These are phyloP conservation scores for Groenewaldozyma tartarivorans DNA, from an alignment of 805 yeast genomes.

Conservation along the genomic window DNA sequence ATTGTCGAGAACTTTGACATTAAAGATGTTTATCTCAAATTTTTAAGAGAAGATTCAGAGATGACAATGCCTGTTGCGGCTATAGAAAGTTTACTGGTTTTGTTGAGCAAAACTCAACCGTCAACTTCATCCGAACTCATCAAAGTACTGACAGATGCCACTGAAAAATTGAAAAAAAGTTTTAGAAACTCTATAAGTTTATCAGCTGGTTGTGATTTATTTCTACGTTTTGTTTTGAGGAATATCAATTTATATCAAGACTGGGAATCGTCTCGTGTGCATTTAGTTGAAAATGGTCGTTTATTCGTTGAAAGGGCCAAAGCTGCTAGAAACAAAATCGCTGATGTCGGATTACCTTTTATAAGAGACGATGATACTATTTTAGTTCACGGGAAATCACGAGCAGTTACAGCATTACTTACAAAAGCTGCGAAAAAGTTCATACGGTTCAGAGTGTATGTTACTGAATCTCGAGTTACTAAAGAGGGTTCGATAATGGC, in stretches of 20 bases:
- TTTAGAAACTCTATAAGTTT: slow-evolving; percentile 88
- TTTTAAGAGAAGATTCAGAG: slow-evolving; percentile 82
- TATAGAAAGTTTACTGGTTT: slow-evolving; percentile 82
- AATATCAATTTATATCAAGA: slow-evolving; percentile 78
- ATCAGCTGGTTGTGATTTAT: slow-evolving; percentile 95
- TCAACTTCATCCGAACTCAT: slow-evolving; percentile 90
- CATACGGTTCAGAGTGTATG: slow-evolving; percentile 79
- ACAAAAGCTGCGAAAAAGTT: slow-evolving; percentile 67
- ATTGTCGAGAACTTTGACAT: slow-evolving; percentile 49
- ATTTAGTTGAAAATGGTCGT: slow-evolving; percentile 88
- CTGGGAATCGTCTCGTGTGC: slow-evolving; percentile 88
- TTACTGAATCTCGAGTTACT: slow-evolving; percentile 88
- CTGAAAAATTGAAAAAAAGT: slow-evolving; percentile 59
- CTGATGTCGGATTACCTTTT: slow-evolving; percentile 78
- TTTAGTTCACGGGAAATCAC: slow-evolving; percentile 81
- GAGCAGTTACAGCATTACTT: slow-evolving; percentile 76
- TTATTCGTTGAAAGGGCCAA: slow-evolving; percentile 86
- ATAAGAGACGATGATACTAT: slow-evolving; percentile 87
- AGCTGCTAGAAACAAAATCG: slow-evolving; percentile 78
- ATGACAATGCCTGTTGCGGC: slow-evolving; percentile 99
- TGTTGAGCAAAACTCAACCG: slow-evolving; percentile 75
- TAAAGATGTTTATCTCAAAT: slow-evolving; percentile 66
- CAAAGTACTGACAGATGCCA: slow-evolving; percentile 67
- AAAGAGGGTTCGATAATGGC: slow-evolving; percentile 70
- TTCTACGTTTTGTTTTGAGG: slow-evolving; percentile 84